Percentiles rank a stretch among this genome's conserved stretches.
phyloP scores from a whole-genome alignment of 2,329 filamentous ascomycete species.

The Cladophialophora psammophila region DNA sequence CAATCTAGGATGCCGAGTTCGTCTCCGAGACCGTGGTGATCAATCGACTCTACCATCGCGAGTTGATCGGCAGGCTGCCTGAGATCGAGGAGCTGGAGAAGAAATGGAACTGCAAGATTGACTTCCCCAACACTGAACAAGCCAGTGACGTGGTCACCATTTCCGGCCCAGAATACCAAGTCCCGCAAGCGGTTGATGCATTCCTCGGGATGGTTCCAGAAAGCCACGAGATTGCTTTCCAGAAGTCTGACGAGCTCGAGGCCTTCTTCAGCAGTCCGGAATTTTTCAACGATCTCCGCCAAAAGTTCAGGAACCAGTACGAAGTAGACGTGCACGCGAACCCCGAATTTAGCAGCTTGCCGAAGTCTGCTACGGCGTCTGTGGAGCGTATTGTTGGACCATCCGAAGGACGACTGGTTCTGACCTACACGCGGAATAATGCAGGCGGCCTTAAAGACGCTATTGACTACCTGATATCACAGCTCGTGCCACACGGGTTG shows the following conservation, averaged over 20 bases:
- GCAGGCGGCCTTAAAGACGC: constrained; percentile 94
- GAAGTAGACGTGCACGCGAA: constrained; percentile 84
- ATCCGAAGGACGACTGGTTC: constrained; percentile 66
- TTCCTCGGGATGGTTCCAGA: constrained; percentile 98
- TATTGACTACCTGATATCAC: constrained; percentile 88
- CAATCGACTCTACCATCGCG: constrained; percentile 92
- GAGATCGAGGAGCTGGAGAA: constrained; percentile 96
- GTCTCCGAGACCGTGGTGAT: constrained; percentile 93
- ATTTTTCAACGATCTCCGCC: constrained; percentile 79
- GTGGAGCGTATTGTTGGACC: constrained; percentile 54
- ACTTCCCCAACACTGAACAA: constrained; percentile 96
- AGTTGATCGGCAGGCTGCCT: constrained; percentile 83
- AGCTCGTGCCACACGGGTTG: constrained; percentile 87
- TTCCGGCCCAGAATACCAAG: constrained; percentile 96
- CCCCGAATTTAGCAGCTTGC: constrained; percentile 47
- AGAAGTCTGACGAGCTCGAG: constrained; percentile 75
- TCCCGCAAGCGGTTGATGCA: constrained; percentile 94
- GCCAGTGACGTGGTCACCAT: constrained; percentile 96
- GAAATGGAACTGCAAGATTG: constrained; percentile 99
- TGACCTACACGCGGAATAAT: constrained; percentile 94
- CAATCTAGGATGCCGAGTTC: constrained; percentile 83
- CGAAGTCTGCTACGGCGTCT: constrained; percentile 43
- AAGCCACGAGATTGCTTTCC: constrained; percentile 87
- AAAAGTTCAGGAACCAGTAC: constrained; percentile 88
- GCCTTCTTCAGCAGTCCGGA: constrained; percentile 82